phyloP scores from a whole-genome alignment of 2,329 filamentous ascomycete genomes.

The Diaporthe sp. region DNA sequence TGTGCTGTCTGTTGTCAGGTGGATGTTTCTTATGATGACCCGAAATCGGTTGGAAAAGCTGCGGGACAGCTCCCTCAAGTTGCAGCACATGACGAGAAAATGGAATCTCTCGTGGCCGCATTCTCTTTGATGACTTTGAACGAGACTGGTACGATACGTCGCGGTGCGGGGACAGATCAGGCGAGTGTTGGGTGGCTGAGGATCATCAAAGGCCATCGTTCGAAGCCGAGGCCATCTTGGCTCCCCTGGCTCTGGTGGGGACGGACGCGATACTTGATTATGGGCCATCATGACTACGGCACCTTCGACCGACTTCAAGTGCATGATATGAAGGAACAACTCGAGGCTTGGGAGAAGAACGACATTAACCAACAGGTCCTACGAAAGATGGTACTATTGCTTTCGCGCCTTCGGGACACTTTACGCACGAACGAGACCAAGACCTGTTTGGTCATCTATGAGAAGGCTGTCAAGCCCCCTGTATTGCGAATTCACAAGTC shows the following conservation, averaged over 20 bases:
- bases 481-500: neutral
- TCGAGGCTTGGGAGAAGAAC: slow-evolving; percentile 34
- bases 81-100: neutral
- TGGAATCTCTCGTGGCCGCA: neutral
- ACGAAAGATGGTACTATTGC: neutral
- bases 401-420: slow-evolving; percentile 2
- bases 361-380: neutral
- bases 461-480: neutral
- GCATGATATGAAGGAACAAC: neutral
- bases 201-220: neutral
- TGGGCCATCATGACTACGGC: slow-evolving; percentile 37
- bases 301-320: slow-evolving; percentile 32
- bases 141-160: neutral
- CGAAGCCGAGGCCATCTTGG: neutral
- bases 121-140: neutral
- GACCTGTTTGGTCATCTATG: slow-evolving; percentile 2
- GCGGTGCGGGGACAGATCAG: slow-evolving; percentile 34
- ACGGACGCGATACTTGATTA: slow-evolving; percentile 41
- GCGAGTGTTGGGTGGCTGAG: slow-evolving; percentile 40
- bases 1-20: slow-evolving; percentile 22
- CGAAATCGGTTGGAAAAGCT: neutral
- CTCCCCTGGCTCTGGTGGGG: slow-evolving; percentile 44
- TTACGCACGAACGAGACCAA: neutral
- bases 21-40: slow-evolving; percentile 3
- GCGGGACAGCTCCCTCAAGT: neutral